Percentiles rank a stretch among this genome's conserved stretches.
These are phyloP conservation scores for Dendrobium huoshanense DNA, from an alignment of 106 monocot species.

Conservation along the genomic window DNA sequence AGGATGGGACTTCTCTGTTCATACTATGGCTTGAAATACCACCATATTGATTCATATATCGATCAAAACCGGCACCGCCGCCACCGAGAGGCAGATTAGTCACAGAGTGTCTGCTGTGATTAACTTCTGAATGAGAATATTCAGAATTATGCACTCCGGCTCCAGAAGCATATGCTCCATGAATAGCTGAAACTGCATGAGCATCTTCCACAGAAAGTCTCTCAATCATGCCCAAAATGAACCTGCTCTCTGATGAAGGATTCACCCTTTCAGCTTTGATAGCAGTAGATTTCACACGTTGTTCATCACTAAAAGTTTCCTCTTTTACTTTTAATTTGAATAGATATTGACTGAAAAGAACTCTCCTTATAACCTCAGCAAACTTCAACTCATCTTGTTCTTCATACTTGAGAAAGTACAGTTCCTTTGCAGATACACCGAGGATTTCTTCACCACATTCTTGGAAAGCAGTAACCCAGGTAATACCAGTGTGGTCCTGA, in stretches of 20 bases:
- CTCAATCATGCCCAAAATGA: slow-evolving; percentile 54
- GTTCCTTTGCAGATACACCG: slow-evolving; percentile 60
- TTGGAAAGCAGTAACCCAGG: slow-evolving; percentile 77
- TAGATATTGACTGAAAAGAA: slow-evolving; percentile 50
- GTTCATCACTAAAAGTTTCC: slow-evolving; percentile 80
- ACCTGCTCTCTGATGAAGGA: slow-evolving; percentile 49
- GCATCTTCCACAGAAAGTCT: slow-evolving; percentile 32
- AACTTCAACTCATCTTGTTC: slow-evolving; percentile 69
- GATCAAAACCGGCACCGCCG: background rate
- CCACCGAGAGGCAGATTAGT: too few species aligned
- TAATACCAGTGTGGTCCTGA: slow-evolving; percentile 72
- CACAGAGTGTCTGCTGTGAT: too few species aligned
- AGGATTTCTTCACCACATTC: slow-evolving; percentile 75
- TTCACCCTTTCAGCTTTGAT: slow-evolving; percentile 61
- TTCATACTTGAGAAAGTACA: slow-evolving; percentile 56
- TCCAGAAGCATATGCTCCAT: too few species aligned
- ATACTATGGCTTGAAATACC: background rate
- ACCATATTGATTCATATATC: slow-evolving; percentile 16
- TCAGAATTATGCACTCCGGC: too few species aligned
- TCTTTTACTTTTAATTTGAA: slow-evolving; percentile 84
- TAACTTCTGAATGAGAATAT: too few species aligned
- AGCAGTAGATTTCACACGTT: slow-evolving; percentile 56
- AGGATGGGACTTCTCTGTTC: slow-evolving; percentile 11
- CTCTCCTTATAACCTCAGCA: slow-evolving; percentile 43
- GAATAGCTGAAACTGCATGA: background rate